Conservation (phyloP, 2,329 filamentous ascomycete species). For the Huntiella bhutanensis region DNA sequence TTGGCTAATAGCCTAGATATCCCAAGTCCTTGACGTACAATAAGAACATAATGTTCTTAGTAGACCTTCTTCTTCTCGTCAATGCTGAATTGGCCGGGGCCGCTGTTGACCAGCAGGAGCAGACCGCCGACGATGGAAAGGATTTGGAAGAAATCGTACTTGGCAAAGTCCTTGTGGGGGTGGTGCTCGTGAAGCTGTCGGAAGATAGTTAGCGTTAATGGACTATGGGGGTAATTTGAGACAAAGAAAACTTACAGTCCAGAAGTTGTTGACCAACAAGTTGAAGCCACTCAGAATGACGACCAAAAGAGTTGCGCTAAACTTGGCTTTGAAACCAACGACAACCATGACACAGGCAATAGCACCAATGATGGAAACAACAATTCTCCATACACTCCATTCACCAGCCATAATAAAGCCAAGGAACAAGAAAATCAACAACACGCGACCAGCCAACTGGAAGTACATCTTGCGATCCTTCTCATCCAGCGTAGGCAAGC, state of each 20-base stretch:
- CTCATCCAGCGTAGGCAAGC: constrained; percentile 83
- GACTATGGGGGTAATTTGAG: neutral
- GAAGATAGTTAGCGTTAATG: constrained; percentile 15
- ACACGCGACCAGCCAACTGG: constrained; percentile 84
- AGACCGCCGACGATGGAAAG: constrained; percentile 95
- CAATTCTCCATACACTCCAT: constrained; percentile 75
- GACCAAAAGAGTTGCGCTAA: constrained; percentile 86
- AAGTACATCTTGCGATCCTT: constrained; percentile 99
- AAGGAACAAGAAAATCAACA: constrained; percentile 93
- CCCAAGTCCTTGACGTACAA: too few species aligned
- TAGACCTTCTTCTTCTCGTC: constrained; percentile 99
- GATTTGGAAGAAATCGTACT: constrained; percentile 99
- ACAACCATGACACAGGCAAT: constrained; percentile 96
- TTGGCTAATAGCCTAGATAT: too few species aligned
- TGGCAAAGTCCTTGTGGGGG: constrained; percentile 99
- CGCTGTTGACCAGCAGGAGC: constrained; percentile 93
- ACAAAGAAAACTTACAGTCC: constrained; percentile 52
- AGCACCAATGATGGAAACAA: constrained; percentile 69
- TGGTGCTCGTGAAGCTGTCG: constrained; percentile 81
- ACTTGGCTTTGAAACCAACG: constrained; percentile 99
- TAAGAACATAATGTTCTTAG: constrained; percentile 25
- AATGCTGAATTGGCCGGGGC: constrained; percentile 90
- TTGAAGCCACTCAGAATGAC: constrained; percentile 95
- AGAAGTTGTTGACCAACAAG: constrained; percentile 97
- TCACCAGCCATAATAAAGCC: constrained; percentile 91